Conservation (phyloP, 352 stramenopile species). For the Pelagophyceae sp. region DNA sequence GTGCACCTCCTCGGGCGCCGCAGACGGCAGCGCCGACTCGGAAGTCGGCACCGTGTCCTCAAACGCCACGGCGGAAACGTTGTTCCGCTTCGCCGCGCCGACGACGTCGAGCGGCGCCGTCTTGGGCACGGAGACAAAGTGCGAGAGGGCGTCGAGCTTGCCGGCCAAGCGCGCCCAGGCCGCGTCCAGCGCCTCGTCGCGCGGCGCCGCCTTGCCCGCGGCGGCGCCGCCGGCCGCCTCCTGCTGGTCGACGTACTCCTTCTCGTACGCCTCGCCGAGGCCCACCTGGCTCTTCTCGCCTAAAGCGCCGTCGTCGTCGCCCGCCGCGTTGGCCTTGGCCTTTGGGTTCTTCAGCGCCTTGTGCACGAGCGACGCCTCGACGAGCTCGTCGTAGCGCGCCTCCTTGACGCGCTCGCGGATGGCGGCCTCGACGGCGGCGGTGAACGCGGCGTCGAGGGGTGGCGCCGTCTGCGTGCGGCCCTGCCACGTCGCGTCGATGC, state of each 20-base stretch:
- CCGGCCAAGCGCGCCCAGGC: neutral
- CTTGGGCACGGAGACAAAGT: neutral
- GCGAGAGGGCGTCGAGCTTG: constrained; percentile 10
- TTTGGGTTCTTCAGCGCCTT: neutral
- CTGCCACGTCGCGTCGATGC: constrained; percentile 9
- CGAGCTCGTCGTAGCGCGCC: neutral
- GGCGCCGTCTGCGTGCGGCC: neutral
- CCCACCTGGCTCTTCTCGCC: neutral
- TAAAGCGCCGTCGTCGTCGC: neutral
- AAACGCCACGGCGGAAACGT: neutral
- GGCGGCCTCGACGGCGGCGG: neutral
- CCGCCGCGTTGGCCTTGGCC: neutral
- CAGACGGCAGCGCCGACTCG: neutral
- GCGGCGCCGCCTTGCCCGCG: neutral
- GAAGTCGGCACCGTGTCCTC: constrained; percentile 2
- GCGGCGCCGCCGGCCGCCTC: neutral
- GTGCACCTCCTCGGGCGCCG: constrained; percentile 7
- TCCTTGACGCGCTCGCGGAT: neutral
- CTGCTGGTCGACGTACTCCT: neutral
- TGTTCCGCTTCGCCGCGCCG: neutral
- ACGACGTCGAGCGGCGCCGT: neutral
- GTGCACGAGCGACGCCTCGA: neutral
- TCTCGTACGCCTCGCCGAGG: constrained; percentile 7
- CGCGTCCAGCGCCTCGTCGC: constrained; percentile 11
- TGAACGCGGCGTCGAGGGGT: constrained; percentile 9